Conservation (phyloP, 2,329 filamentous ascomycete genomes). For the Moelleriella libera region DNA sequence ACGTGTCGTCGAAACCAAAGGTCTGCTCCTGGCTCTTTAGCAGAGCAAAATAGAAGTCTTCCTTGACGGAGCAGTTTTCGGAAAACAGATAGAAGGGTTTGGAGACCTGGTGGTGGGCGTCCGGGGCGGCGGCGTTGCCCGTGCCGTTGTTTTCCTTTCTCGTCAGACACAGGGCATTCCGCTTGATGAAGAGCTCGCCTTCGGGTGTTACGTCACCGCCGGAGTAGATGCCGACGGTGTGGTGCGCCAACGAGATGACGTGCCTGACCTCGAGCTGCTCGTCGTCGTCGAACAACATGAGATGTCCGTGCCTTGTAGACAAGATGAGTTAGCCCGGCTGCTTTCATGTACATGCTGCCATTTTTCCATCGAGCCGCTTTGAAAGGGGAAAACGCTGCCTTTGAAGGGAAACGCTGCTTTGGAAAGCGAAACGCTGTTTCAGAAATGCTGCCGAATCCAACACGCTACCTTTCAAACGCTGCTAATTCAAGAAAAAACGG, state of each 20-base stretch:
- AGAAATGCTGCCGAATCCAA: too few species aligned
- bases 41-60: slow-evolving; percentile 94
- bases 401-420: too few species aligned
- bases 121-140: slow-evolving; percentile 35
- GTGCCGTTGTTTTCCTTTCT: slow-evolving; percentile 47
- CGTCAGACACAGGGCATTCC: slow-evolving; percentile 75
- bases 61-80: slow-evolving; percentile 89
- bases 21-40: slow-evolving; percentile 69
- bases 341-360: too few species aligned
- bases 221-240: slow-evolving; percentile 72
- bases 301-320: slow-evolving; percentile 61
- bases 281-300: slow-evolving; percentile 95
- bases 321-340: neutral
- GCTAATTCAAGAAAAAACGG: too few species aligned
- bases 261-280: slow-evolving; percentile 93
- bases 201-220: slow-evolving; percentile 69
- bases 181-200: slow-evolving; percentile 89
- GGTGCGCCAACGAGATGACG: slow-evolving; percentile 83
- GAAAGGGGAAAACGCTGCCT: too few species aligned
- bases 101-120: slow-evolving; percentile 33
- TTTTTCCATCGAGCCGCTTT: too few species aligned
- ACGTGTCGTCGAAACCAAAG: slow-evolving; percentile 31
- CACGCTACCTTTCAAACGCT: too few species aligned
- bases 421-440: neutral
- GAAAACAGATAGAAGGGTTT: slow-evolving; percentile 92